These are phyloP conservation scores for Agrocybe pediades DNA, from an alignment of 768 basidiomycete species.

Conservation along the genomic window DNA sequence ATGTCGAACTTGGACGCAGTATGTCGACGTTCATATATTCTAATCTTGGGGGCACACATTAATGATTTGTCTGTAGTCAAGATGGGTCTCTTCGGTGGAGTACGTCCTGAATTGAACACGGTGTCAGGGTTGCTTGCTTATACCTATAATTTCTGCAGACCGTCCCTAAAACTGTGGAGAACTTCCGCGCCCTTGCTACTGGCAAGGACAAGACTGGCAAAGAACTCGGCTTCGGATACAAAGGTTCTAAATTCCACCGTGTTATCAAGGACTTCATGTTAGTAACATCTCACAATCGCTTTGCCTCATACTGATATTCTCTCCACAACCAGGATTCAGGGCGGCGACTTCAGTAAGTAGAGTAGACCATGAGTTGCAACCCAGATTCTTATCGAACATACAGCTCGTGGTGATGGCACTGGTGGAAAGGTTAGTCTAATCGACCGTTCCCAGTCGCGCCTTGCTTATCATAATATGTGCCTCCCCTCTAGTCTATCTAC, in stretches of 20 bases:
- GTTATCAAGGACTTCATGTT: conserved; percentile 94
- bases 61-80: conserved; percentile 50
- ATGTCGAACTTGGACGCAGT: conserved; percentile 83
- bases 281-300: conserved; percentile 18
- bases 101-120: conserved; percentile 28
- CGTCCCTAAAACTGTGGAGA: conserved; percentile 95
- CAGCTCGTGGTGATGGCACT: conserved; percentile 85
- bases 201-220: conserved; percentile 79
- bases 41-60: conserved; percentile 5
- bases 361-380: not conserved
- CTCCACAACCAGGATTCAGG: conserved; percentile 76
- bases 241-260: conserved; percentile 96
- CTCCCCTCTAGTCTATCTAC: conserved; percentile 71
- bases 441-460: too few species aligned
- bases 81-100: conserved; percentile 90
- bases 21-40: conserved; percentile 21
- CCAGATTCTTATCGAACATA: not conserved
- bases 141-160: conserved; percentile 51
- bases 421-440: conserved; percentile 74
- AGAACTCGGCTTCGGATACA: conserved; percentile 86
- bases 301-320: not conserved
- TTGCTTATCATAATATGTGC: conserved; percentile 1
- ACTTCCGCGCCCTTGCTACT: conserved; percentile 93
- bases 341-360: conserved; percentile 93
- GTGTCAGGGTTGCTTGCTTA: not conserved